A percentile compares a stretch with the other conserved stretches of the same genome.
These are phyloP conservation scores for Neckera pumila DNA, from an alignment of 225 moss, liverwort and hornwort species.

Conservation along the genomic window DNA sequence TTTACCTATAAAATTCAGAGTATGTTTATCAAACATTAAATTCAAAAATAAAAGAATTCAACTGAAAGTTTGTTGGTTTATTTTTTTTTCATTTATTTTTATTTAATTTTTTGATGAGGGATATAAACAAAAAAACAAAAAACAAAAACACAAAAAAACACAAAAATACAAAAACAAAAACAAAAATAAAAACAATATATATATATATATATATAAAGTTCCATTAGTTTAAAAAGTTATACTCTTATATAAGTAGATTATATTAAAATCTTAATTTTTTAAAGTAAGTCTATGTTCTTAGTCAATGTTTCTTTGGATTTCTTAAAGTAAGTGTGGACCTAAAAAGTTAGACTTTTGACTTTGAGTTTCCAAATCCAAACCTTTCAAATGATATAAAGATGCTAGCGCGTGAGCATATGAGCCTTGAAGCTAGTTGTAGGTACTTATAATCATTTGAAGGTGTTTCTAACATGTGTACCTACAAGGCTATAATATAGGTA, in stretches of 20 bases:
- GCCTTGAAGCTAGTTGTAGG: too few relatives aligned
- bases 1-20: neutral
- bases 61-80: rapidly evolving
- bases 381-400: neutral
- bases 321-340: rapidly evolving
- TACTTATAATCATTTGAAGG: too few relatives aligned
- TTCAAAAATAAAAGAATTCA: neutral
- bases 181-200: too few relatives aligned
- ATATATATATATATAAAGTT: too few relatives aligned
- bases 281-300: too few relatives aligned
- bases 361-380: neutral
- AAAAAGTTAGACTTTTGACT: neutral
- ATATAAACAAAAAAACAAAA: neutral
- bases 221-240: neutral
- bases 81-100: neutral
- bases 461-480: too few relatives aligned
- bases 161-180: too few relatives aligned
- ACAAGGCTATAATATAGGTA: too few relatives aligned
- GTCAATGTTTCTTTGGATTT: too few relatives aligned
- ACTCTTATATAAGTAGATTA: neutral
- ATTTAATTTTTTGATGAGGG: neutral
- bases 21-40: neutral
- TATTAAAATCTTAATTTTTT: neutral
- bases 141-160: too few relatives aligned
- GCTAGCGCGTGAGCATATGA: too few relatives aligned